Evolutionary conservation across 2,329 filamentous ascomycete species (phyloP).

Genomic region (Plenodomus tracheiphilus): DNA sequence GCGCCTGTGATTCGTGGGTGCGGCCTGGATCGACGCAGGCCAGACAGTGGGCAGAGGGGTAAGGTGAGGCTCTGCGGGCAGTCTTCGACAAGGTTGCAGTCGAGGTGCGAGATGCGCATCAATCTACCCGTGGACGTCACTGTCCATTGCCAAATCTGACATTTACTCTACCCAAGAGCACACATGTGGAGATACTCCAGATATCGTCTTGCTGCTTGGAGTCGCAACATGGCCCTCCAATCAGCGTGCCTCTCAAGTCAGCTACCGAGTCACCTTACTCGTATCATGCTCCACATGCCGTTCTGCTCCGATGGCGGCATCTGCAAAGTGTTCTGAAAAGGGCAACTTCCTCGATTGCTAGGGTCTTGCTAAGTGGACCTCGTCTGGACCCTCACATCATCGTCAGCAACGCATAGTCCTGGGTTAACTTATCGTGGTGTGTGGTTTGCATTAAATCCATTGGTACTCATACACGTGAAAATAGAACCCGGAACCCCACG

Average conservation of each 20-base stretch:
- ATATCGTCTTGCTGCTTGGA: background rate
- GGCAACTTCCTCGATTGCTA: conserved; percentile 1
- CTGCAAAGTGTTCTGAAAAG: conserved; percentile 2
- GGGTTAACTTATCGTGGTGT: background rate
- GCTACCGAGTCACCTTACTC: conserved; percentile 13
- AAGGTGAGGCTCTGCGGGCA: conserved; percentile 18
- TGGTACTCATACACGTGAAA: background rate
- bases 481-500: background rate
- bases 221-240: conserved; percentile 3
- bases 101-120: conserved; percentile 2
- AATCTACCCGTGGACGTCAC: background rate
- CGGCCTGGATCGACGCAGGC: conserved; percentile 20
- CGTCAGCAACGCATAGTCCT: background rate
- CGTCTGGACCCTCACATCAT: background rate
- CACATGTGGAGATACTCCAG: background rate
- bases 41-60: conserved; percentile 15
- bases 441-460: background rate
- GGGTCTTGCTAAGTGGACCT: conserved; percentile 1
- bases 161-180: too few species aligned
- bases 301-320: conserved; percentile 9
- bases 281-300: conserved; percentile 14
- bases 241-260: conserved; percentile 7
- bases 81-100: background rate
- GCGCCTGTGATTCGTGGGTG: conserved; percentile 20
- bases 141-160: background rate